Conservation (phyloP, 495 filamentous ascomycete species). For the Hypoxylon crocopeplum region DNA sequence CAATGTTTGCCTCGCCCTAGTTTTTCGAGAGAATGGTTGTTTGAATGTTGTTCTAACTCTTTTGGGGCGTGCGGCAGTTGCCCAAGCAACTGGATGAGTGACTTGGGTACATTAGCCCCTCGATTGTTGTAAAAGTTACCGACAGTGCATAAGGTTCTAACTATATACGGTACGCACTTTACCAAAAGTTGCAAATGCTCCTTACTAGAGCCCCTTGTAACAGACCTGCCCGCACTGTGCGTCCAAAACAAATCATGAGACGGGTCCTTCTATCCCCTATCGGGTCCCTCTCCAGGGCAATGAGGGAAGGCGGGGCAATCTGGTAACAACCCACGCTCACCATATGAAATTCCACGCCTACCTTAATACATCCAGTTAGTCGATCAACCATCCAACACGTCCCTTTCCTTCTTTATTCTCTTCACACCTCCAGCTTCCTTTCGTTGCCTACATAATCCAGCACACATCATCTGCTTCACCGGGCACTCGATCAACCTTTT, state of each 20-base stretch:
- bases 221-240: constrained; percentile 23
- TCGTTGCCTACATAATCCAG: constrained; percentile 28
- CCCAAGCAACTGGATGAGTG: constrained; percentile 22
- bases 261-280: constrained; percentile 35
- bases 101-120: constrained; percentile 18
- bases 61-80: constrained; percentile 24
- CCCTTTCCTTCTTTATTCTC: constrained; percentile 35
- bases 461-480: constrained; percentile 27
- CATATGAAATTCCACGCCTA: constrained; percentile 42
- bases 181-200: neutral
- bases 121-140: neutral
- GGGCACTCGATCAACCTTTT: constrained; percentile 19
- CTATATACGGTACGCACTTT: neutral
- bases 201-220: constrained; percentile 3
- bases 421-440: constrained; percentile 21
- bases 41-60: constrained; percentile 32
- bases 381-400: constrained; percentile 35
- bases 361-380: constrained; percentile 24
- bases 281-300: constrained; percentile 27
- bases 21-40: constrained; percentile 8
- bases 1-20: constrained; percentile 11
- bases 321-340: constrained; percentile 34
- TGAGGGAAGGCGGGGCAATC: constrained; percentile 42
- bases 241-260: constrained; percentile 38
- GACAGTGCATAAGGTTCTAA: constrained; percentile 3